Percentiles rank a stretch among this genome's conserved stretches.
Conservation (phyloP, 2,329 filamentous ascomycete species). For the Tolypocladium ophioglossoides region DNA sequence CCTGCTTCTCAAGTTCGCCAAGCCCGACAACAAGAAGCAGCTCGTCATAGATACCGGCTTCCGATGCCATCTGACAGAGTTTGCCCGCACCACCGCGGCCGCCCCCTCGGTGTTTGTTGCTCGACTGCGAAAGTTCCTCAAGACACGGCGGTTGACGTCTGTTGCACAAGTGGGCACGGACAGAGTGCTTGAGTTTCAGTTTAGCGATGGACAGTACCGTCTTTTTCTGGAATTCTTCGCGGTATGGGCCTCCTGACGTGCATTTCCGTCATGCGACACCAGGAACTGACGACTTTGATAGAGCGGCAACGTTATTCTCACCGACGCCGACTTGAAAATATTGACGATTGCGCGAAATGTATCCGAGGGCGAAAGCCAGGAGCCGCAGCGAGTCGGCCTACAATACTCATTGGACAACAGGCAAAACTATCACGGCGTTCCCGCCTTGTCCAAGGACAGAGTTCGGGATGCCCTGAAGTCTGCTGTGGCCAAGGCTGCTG, state of each 20-base stretch:
- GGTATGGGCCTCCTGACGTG: constrained; percentile 13
- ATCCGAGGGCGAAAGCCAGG: constrained; percentile 70
- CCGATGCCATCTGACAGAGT: constrained; percentile 87
- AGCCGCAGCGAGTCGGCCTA: constrained; percentile 66
- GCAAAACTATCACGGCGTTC: constrained; percentile 72
- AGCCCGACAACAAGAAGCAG: constrained; percentile 80
- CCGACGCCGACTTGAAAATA: constrained; percentile 74
- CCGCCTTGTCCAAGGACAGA: constrained; percentile 62
- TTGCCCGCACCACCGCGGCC: constrained; percentile 75
- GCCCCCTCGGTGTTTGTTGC: constrained; percentile 79
- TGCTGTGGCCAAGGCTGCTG: constrained; percentile 48
- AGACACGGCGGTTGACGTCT: constrained; percentile 72
- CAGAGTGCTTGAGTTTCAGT: constrained; percentile 81
- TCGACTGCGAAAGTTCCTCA: constrained; percentile 76
- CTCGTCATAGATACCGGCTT: constrained; percentile 92
- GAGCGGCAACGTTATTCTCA: constrained; percentile 88
- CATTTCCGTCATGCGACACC: no score
- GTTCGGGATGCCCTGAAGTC: constrained; percentile 58
- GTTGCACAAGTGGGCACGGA: constrained; percentile 86
- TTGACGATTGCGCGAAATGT: constrained; percentile 73
- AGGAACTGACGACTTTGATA: constrained; percentile 7
- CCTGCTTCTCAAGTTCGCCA: constrained; percentile 89
- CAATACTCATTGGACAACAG: constrained; percentile 72
- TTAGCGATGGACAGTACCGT: constrained; percentile 82
- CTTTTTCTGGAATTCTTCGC: constrained; percentile 95